phyloP scores from a whole-genome alignment of 1,284 basidiomycete species.

The Ceratobasidium sp. region DNA sequence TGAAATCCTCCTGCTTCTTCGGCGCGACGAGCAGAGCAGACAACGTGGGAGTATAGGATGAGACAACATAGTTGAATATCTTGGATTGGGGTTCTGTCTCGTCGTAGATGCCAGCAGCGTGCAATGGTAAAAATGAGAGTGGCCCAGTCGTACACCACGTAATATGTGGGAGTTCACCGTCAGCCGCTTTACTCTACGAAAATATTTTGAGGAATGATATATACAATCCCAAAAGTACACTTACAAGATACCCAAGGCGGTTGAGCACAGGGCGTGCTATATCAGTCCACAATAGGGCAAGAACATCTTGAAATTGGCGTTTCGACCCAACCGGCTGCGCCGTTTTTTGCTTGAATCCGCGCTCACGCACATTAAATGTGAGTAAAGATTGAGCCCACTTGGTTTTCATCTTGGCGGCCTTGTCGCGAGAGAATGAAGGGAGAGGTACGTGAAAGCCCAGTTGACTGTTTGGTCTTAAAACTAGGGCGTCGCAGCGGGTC shows the following conservation, averaged over 20 bases:
- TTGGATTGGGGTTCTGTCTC: background rate
- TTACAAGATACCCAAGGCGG: background rate
- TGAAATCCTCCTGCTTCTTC: background rate
- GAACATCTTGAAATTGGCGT: background rate
- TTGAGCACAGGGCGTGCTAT: conserved; percentile 10
- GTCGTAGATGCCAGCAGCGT: conserved; percentile 23
- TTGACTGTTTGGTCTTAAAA: background rate
- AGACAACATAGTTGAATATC: conserved; percentile 25
- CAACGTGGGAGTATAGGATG: conserved; percentile 17
- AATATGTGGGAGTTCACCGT: conserved; percentile 7
- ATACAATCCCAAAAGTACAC: background rate
- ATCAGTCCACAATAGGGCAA: conserved; percentile 20
- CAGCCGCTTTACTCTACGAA: background rate
- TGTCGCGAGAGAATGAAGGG: background rate
- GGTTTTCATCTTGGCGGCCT: background rate
- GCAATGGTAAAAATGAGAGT: conserved; percentile 13
- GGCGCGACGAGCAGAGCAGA: background rate
- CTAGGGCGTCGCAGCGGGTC: conserved; percentile 5
- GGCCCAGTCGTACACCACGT: conserved; percentile 26
- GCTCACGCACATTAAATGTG: background rate
- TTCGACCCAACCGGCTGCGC: too few relatives aligned
- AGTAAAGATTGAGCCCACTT: too few relatives aligned
- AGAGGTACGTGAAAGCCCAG: conserved; percentile 6
- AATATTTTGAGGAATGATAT: too few relatives aligned
- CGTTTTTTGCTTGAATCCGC: background rate